Evolutionary conservation across 2,329 filamentous ascomycete species (phyloP), one percentile per base, ranked within the genome.

Genomic region (Aureobasidium sp.): DNA sequence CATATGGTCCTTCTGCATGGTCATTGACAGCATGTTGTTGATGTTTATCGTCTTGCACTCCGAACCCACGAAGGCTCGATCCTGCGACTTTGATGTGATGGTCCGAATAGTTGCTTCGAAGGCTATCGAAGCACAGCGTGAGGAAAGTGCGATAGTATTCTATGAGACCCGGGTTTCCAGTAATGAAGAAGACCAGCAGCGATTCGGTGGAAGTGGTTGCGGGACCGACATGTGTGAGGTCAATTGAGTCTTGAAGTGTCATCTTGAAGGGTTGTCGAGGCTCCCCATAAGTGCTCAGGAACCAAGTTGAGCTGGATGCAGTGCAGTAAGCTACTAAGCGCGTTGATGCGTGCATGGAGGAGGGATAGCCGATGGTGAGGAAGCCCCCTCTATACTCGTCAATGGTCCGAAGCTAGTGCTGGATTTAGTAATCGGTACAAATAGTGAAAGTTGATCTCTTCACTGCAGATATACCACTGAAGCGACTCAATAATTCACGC

Each of bases 151-250:
- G 76, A 73, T 93, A 93, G 78, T 89, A 93, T 61, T 81, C 82
- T 56, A 91, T 82, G 19, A 91, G 78, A 5, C 89, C 89, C 5
- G 89, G 89, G 66, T 93, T 93, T 22, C 89, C 89, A 31, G 87
- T 83, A 44, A 93, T 79, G 73, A 90, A 87, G 76, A 85, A 91
- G 66, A 92, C 76, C 54, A 91, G 81, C 5, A 71, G 48, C 15
- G 57, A 40, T 22, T 62, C 52, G 62, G 83, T 37, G 14, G 22
- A 6, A 7, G 40, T 11, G 15, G 11, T 8, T 15, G 33, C 31
- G 2, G 15, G 15, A 3, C 33, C 44, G 12, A 22, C 24, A 59
- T 59, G 33, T 22, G 42, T 22, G 22, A 59, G 44, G 1, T 48
- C 44, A n/a, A 59, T 49, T 7, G 56, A 59, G 56, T 59, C 56